Conservation (phyloP, 371 early-diverging fungal genomes). For the Lichtheimia ornata region DNA sequence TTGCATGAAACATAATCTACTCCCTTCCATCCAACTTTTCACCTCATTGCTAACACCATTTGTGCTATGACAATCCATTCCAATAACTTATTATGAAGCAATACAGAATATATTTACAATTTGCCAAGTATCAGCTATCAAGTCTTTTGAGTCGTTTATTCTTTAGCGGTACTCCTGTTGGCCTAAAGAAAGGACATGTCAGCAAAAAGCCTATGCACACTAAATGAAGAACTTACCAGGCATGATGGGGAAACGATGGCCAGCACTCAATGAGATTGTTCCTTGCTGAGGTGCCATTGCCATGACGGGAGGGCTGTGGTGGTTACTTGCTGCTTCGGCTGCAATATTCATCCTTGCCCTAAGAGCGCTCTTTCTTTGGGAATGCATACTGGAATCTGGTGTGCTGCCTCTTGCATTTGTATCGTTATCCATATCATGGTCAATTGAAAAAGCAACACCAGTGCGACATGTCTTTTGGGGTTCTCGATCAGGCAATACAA, state of each 20-base stretch:
- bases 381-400: conserved; percentile 22
- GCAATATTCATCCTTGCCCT: conserved; percentile 50
- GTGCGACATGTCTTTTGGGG: conserved; percentile 48
- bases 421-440: conserved; percentile 35
- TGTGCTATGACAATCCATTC: no score
- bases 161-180: no score
- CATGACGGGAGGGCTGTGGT: conserved; percentile 2
- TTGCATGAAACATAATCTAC: no score
- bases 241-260: conserved; percentile 21
- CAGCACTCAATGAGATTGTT: conserved; percentile 9
- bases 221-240: background rate
- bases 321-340: conserved; percentile 36
- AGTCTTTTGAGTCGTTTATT: no score
- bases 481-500: conserved; percentile 73
- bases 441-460: conserved; percentile 32
- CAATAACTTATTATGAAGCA: no score
- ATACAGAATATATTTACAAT: no score
- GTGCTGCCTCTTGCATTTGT: conserved; percentile 17
- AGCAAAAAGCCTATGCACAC: no score
- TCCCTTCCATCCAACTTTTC: no score
- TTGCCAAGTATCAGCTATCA: no score
- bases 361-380: conserved; percentile 40
- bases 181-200: no score
- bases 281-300: conserved; percentile 4
- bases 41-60: no score